Percentiles rank a stretch among this genome's conserved stretches.
These are phyloP conservation scores for Coniochaeta sp. DNA, from an alignment of 2,329 filamentous ascomycete genomes.

Conservation along the genomic window DNA sequence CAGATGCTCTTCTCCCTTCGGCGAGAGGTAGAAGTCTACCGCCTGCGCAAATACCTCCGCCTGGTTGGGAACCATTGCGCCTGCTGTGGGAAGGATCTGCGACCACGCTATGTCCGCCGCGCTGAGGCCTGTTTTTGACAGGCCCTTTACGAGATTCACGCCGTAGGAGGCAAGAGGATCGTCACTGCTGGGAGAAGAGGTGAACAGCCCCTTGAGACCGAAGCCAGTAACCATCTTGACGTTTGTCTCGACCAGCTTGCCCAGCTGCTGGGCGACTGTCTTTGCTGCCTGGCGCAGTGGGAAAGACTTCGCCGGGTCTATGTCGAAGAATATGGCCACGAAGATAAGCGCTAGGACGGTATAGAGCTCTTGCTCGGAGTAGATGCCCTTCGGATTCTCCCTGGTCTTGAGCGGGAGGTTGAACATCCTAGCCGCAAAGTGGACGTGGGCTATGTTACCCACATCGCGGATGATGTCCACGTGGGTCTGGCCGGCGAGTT, in stretches of 20 bases:
- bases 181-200: slow-evolving; percentile 39
- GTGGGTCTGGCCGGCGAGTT: slow-evolving; percentile 52
- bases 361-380: slow-evolving; percentile 49
- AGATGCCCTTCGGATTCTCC: slow-evolving; percentile 51
- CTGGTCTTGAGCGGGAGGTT: slow-evolving; percentile 60
- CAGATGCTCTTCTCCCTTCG: slow-evolving; percentile 46
- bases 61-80: slow-evolving; percentile 63
- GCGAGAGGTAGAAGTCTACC: slow-evolving; percentile 64
- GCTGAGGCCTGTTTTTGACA: slow-evolving; percentile 57
- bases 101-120: slow-evolving; percentile 63
- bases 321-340: slow-evolving; percentile 57
- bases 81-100: slow-evolving; percentile 61
- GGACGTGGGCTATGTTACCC: slow-evolving; percentile 58
- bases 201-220: slow-evolving; percentile 45
- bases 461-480: slow-evolving; percentile 67
- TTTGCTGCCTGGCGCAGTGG: slow-evolving; percentile 52
- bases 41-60: slow-evolving; percentile 66
- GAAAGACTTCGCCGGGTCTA: slow-evolving; percentile 61
- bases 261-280: slow-evolving; percentile 51
- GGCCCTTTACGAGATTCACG: slow-evolving; percentile 53
- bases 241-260: slow-evolving; percentile 53
- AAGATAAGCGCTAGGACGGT: slow-evolving; percentile 60
- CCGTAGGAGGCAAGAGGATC: slow-evolving; percentile 58
- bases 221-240: slow-evolving; percentile 50
- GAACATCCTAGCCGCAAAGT: slow-evolving; percentile 57